These are phyloP conservation scores for Ogataea saltuana DNA, from an alignment of 805 yeast genomes.

Conservation along the genomic window DNA sequence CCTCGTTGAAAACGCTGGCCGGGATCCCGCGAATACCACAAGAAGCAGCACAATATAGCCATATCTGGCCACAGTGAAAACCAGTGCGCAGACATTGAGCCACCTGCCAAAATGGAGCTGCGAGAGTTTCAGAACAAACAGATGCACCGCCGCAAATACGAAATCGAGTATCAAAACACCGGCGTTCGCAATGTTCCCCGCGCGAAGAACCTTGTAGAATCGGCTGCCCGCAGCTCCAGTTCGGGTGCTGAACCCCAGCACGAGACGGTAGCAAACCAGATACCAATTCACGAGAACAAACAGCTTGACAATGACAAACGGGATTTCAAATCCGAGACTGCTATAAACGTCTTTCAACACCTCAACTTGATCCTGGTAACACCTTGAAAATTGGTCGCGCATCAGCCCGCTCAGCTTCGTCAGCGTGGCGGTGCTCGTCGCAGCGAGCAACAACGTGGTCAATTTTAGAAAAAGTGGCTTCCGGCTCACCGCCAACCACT, in stretches of 20 bases:
- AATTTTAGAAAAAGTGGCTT: conserved; percentile 59
- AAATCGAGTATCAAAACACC: conserved; percentile 11
- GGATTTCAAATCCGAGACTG: conserved; percentile 39
- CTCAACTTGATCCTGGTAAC: conserved; percentile 52
- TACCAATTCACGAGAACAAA: conserved; percentile 54
- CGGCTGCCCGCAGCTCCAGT: conserved; percentile 7
- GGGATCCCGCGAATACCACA: conserved; percentile 40
- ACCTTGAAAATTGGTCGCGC: conserved; percentile 48
- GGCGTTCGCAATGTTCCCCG: conserved; percentile 10
- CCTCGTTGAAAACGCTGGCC: conserved; percentile 46
- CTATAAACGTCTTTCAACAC: conserved; percentile 42
- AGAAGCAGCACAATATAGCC: conserved; percentile 34
- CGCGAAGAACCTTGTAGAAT: conserved; percentile 7
- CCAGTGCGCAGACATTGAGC: conserved; percentile 32
- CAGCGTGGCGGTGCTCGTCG: conserved; percentile 54
- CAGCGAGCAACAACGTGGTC: conserved; percentile 58
- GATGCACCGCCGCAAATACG: conserved; percentile 6
- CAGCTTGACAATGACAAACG: conserved; percentile 43
- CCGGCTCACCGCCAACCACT: conserved; percentile 54
- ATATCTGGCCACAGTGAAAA: conserved; percentile 33
- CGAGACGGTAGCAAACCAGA: conserved; percentile 15
- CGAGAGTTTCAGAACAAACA: not conserved
- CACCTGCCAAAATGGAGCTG: conserved; percentile 19
- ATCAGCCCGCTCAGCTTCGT: conserved; percentile 47
- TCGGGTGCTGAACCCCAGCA: conserved; percentile 12